These are phyloP conservation scores for Metschnikowia reukaufii DNA, from an alignment of 805 yeast genomes.

Conservation along the genomic window DNA sequence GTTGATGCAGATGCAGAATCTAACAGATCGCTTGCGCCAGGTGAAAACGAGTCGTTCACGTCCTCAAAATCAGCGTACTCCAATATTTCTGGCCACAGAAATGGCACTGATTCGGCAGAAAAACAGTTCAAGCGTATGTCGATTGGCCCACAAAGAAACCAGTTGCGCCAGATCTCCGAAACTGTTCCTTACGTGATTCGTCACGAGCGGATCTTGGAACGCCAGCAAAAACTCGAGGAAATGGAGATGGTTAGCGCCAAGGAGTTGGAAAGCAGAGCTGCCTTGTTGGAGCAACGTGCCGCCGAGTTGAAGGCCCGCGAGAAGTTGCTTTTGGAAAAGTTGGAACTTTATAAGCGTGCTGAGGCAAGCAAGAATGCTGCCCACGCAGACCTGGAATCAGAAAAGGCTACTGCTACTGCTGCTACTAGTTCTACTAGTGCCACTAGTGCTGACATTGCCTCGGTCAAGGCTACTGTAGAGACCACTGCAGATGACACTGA, in stretches of 20 bases:
- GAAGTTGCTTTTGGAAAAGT: constrained; percentile 46
- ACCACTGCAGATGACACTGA: not conserved
- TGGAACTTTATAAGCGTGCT: constrained; percentile 25
- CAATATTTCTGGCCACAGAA: constrained; percentile 17
- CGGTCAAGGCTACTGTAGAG: not conserved
- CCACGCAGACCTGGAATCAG: not conserved
- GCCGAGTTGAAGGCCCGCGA: constrained; percentile 70
- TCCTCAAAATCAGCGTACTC: constrained; percentile 35
- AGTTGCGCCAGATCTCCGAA: constrained; percentile 74
- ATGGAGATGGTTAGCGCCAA: constrained; percentile 75
- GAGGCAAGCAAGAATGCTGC: constrained; percentile 7
- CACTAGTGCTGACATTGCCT: constrained; percentile 7
- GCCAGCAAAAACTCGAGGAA: constrained; percentile 77
- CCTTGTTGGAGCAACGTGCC: constrained; percentile 72
- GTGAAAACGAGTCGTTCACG: constrained; percentile 28
- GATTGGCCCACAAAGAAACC: constrained; percentile 54
- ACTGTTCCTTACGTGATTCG: constrained; percentile 82
- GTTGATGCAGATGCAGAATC: constrained; percentile 17
- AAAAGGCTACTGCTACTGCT: not conserved
- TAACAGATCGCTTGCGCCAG: constrained; percentile 26
- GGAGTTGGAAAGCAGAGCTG: constrained; percentile 72
- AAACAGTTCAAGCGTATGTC: constrained; percentile 42
- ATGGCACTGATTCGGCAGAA: constrained; percentile 19
- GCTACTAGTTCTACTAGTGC: too few relatives aligned
- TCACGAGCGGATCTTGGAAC: constrained; percentile 71